These are phyloP conservation scores for Tulasnella sp. DNA, from an alignment of 768 basidiomycete genomes.

Conservation along the genomic window DNA sequence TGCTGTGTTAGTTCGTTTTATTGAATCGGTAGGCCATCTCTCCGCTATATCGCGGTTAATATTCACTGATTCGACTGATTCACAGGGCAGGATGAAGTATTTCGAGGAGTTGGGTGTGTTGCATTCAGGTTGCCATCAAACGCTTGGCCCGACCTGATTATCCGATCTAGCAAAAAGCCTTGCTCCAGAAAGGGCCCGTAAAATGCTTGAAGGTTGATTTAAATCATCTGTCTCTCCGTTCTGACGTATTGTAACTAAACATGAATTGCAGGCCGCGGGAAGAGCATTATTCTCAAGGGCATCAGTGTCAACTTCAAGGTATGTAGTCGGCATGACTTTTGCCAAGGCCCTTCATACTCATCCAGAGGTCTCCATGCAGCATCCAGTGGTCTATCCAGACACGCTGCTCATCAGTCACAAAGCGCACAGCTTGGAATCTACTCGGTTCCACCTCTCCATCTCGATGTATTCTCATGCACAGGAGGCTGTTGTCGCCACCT, in stretches of 20 bases:
- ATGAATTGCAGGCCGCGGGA: conserved; percentile 41
- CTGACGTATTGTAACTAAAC: no score
- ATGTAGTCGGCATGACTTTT: not conserved
- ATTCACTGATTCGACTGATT: not conserved
- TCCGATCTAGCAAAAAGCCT: conserved; percentile 37
- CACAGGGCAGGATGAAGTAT: conserved; percentile 60
- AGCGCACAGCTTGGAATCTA: conserved; percentile 26
- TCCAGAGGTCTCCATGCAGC: conserved; percentile 21
- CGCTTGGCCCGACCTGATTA: not conserved
- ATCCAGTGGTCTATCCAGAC: conserved; percentile 67
- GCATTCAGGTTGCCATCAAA: not conserved
- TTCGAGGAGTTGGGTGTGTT: conserved; percentile 37
- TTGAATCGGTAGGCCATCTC: conserved; percentile 39
- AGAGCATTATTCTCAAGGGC: conserved; percentile 66
- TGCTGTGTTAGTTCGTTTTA: not conserved
- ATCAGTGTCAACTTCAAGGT: conserved; percentile 47
- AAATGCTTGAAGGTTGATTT: conserved; percentile 30
- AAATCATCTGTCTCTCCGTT: no score
- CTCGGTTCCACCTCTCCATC: conserved; percentile 37
- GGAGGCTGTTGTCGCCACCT: conserved; percentile 49
- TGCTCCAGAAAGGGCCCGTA: conserved; percentile 41
- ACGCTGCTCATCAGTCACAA: conserved; percentile 35
- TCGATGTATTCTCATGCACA: conserved; percentile 55
- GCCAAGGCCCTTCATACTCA: not conserved
- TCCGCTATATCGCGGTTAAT: not conserved